A percentile compares a stretch with the other conserved stretches of the same genome.
Evolutionary conservation across 169 alveolate genomes (phyloP).

Genomic region (Plasmodium sp.): DNA sequence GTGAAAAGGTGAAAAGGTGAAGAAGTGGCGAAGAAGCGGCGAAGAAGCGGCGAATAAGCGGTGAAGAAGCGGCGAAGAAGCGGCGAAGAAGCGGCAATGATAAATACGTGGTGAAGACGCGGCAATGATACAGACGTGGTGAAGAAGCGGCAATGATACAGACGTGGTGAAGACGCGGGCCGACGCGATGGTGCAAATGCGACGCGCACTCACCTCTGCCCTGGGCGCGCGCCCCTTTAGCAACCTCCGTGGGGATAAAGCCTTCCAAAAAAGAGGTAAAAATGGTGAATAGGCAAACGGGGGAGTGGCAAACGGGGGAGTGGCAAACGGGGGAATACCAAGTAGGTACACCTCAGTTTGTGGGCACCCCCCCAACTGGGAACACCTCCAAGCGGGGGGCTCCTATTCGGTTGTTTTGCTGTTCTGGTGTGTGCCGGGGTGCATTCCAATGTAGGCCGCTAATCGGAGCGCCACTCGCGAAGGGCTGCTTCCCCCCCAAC

Average conservation of each 20-base stretch:
- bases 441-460: too few relatives aligned
- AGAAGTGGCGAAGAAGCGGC: background rate
- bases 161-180: background rate
- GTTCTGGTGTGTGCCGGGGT: too few relatives aligned
- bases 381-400: too few relatives aligned
- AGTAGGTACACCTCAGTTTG: background rate
- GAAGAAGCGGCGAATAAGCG: too few relatives aligned
- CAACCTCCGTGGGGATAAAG: background rate
- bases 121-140: background rate
- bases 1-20: background rate
- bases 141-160: background rate
- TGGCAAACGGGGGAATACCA: background rate
- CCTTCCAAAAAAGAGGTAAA: background rate
- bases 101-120: background rate
- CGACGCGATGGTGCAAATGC: too few relatives aligned
- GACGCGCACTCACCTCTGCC: background rate
- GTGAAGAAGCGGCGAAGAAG: background rate
- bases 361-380: background rate
- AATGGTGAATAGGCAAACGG: background rate
- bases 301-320: too few relatives aligned
- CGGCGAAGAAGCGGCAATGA: background rate
- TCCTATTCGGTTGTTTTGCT: too few relatives aligned
- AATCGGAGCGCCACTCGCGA: background rate
- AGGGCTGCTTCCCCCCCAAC: background rate
- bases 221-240: background rate